These are phyloP conservation scores for Cyberlindnera nakhonratchasimensis DNA, from an alignment of 805 yeast species.

Conservation along the genomic window DNA sequence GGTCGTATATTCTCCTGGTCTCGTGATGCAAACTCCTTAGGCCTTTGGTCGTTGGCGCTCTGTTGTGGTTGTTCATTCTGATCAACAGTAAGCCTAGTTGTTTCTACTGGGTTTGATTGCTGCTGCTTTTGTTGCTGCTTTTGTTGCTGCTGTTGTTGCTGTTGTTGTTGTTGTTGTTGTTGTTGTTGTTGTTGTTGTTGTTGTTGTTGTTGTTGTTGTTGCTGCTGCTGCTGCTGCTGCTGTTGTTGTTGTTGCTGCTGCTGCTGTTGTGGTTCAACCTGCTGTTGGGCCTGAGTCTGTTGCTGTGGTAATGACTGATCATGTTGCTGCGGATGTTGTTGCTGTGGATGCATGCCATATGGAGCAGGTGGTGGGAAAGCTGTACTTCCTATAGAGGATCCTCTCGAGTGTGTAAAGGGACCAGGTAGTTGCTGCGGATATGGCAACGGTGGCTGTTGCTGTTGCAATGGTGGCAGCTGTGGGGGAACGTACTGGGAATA, in stretches of 20 bases:
- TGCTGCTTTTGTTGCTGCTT: slow-evolving; percentile 5
- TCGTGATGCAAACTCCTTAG: neutral
- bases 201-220: slow-evolving; percentile 3
- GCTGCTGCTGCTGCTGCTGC: slow-evolving; percentile 2
- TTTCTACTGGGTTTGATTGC: too few relatives aligned
- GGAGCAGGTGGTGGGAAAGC: slow-evolving; percentile 13
- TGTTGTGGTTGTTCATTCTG: neutral
- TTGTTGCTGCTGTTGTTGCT: neutral
- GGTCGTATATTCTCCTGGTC: slow-evolving; percentile 15
- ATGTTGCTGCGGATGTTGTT: slow-evolving; percentile 4
- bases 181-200: slow-evolving; percentile 1
- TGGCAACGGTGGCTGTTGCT: slow-evolving; percentile 8
- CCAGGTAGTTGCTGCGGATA: slow-evolving; percentile 12
- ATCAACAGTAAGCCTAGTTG: too few relatives aligned
- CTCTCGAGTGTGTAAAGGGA: slow-evolving; percentile 15
- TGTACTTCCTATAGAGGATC: slow-evolving; percentile 15
- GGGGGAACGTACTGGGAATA: slow-evolving; percentile 12
- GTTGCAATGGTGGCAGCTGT: slow-evolving; percentile 14
- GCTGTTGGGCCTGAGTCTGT: slow-evolving; percentile 1
- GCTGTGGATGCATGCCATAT: slow-evolving; percentile 7
- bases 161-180: slow-evolving; percentile 3
- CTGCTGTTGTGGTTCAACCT: slow-evolving; percentile 1
- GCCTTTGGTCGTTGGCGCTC: neutral
- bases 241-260: slow-evolving; percentile 3
- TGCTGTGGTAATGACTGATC: slow-evolving; percentile 2